A percentile compares a stretch with the other conserved stretches of the same genome.
These are phyloP conservation scores for Arthonia radiata DNA, from an alignment of 495 filamentous ascomycete genomes.

Conservation along the genomic window DNA sequence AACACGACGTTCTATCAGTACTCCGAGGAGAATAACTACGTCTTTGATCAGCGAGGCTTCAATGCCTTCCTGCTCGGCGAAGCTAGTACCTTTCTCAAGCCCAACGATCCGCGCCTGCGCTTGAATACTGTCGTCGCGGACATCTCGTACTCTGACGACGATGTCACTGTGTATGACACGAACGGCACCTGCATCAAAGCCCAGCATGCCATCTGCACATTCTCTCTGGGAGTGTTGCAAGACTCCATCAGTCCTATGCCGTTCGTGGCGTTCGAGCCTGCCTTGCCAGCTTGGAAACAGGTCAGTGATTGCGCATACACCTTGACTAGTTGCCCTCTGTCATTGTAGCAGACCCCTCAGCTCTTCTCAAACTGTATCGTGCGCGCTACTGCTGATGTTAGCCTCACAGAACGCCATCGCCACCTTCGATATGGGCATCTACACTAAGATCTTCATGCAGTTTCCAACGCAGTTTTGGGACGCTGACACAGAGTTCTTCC, in stretches of 20 bases:
- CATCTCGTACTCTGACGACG: constrained; percentile 26
- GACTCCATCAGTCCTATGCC: no score
- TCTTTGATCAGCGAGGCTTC: constrained; percentile 43
- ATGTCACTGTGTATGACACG: constrained; percentile 29
- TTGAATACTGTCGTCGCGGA: constrained; percentile 34
- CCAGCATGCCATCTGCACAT: constrained; percentile 30
- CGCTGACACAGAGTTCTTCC: constrained; percentile 35
- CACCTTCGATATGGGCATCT: constrained; percentile 47
- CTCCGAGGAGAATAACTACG: constrained; percentile 37
- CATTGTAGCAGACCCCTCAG: no score
- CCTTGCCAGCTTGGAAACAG: constrained; percentile 40
- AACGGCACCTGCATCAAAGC: constrained; percentile 36
- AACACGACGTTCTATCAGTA: constrained; percentile 18
- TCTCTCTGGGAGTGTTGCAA: constrained; percentile 46
- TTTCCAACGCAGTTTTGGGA: constrained; percentile 54
- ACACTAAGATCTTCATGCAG: constrained; percentile 58
- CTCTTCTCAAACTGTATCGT: no score
- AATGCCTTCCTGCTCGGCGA: constrained; percentile 33
- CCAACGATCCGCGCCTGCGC: constrained; percentile 30
- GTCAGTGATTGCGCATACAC: no score
- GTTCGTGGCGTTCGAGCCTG: constrained; percentile 35
- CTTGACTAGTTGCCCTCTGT: no score
- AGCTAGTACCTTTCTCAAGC: constrained; percentile 32
- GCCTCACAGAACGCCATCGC: constrained; percentile 38
- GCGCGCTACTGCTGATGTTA: no score